Conservation (phyloP, 1,139 yeast genomes). For the Geotrichum restrictum region DNA sequence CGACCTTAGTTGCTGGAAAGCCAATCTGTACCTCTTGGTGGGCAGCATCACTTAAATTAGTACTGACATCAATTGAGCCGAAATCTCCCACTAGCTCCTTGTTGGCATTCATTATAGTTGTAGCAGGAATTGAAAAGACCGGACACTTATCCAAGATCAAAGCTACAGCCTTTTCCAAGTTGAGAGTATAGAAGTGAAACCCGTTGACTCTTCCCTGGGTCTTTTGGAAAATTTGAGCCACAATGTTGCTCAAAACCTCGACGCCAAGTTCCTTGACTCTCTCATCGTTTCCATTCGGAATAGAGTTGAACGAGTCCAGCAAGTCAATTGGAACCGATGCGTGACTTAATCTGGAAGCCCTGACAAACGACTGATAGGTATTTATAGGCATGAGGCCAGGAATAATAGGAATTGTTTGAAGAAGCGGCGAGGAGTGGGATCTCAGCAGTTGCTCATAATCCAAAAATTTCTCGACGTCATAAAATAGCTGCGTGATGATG, state of each 20-base stretch:
- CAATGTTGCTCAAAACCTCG: conserved; percentile 60
- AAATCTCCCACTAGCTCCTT: conserved; percentile 15
- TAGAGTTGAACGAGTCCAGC: conserved; percentile 50
- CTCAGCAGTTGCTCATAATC: conserved; percentile 47
- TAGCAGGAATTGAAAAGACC: conserved; percentile 26
- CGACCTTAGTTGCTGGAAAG: no score
- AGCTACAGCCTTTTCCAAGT: conserved; percentile 87
- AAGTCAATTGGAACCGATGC: conserved; percentile 70
- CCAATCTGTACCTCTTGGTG: no score
- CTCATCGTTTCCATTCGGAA: conserved; percentile 75
- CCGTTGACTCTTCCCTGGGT: conserved; percentile 61
- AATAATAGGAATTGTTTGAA: conserved; percentile 55
- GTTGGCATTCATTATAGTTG: conserved; percentile 27
- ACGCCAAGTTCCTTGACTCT: conserved; percentile 82
- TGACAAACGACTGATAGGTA: conserved; percentile 75
- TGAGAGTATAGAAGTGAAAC: conserved; percentile 85
- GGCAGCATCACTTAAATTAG: no score
- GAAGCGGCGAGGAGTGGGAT: conserved; percentile 44
- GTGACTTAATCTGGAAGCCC: conserved; percentile 87
- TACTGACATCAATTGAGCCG: conserved; percentile 7
- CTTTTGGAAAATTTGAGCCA: conserved; percentile 48
- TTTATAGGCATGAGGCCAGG: conserved; percentile 98
- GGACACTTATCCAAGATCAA: conserved; percentile 64
- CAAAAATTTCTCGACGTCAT: conserved; percentile 57
- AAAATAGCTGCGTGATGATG: conserved; percentile 82